Conservation (phyloP, 768 basidiomycete genomes). For the Lentinula sp. region DNA sequence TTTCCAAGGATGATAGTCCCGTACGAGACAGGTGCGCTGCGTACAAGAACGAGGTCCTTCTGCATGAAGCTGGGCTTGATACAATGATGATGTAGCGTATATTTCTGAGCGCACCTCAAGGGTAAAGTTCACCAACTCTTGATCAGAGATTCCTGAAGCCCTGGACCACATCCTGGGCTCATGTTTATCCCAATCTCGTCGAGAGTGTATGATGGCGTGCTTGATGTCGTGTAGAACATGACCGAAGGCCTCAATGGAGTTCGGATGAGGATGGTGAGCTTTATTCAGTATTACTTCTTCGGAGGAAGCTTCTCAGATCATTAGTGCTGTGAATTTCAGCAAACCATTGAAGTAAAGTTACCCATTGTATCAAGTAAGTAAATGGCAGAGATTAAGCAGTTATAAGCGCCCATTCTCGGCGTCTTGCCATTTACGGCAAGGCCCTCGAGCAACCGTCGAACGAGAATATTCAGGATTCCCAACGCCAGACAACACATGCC, state of each 20-base stretch:
- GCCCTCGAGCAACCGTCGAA: no score
- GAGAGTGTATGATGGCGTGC: constrained; percentile 58
- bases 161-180: constrained; percentile 42
- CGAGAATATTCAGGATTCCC: no score
- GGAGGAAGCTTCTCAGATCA: constrained; percentile 35
- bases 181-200: constrained; percentile 66
- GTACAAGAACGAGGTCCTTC: constrained; percentile 34
- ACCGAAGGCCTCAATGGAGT: constrained; percentile 63
- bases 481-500: no score
- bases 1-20: constrained; percentile 74
- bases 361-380: neutral
- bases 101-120: constrained; percentile 31
- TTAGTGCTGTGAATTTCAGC: neutral
- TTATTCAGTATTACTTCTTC: constrained; percentile 54
- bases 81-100: neutral
- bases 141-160: constrained; percentile 44
- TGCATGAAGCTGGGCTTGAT: constrained; percentile 8
- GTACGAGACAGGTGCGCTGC: constrained; percentile 57
- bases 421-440: no score
- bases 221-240: constrained; percentile 50
- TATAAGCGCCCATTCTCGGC: no score
- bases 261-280: constrained; percentile 52
- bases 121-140: constrained; percentile 44
- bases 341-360: neutral
- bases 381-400: neutral